Percentiles rank a stretch among this genome's conserved stretches.
Conservation (phyloP, 2,329 filamentous ascomycete species). For the Aureobasidium sp. region DNA sequence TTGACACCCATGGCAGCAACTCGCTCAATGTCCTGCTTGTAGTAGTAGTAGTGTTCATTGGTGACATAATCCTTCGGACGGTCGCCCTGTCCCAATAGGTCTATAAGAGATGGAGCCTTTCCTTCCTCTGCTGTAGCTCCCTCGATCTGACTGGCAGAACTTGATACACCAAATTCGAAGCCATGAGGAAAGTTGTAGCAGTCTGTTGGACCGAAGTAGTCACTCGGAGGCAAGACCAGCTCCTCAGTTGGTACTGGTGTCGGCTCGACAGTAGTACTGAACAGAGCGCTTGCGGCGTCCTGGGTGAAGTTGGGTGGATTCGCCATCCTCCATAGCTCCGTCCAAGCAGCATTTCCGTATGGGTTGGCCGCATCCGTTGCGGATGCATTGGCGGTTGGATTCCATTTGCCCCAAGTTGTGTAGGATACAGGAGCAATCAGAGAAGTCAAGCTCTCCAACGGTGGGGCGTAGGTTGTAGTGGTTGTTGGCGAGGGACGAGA, state of each 20-base stretch:
- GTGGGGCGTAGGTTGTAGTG: slow-evolving; percentile 29
- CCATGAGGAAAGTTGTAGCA: slow-evolving; percentile 43
- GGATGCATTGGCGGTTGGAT: slow-evolving; percentile 27
- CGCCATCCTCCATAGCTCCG: slow-evolving; percentile 27
- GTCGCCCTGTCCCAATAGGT: slow-evolving; percentile 6
- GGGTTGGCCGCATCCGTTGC: slow-evolving; percentile 24
- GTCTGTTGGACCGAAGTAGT: slow-evolving; percentile 41
- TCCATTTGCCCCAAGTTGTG: slow-evolving; percentile 36
- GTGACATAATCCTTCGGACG: slow-evolving; percentile 17
- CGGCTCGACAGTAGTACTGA: slow-evolving; percentile 40
- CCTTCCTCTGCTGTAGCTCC: slow-evolving; percentile 18
- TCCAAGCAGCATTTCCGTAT: not conserved
- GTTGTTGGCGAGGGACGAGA: slow-evolving; percentile 26
- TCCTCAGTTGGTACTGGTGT: slow-evolving; percentile 47
- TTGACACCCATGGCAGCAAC: slow-evolving; percentile 27
- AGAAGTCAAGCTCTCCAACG: slow-evolving; percentile 27
- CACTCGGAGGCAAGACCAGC: slow-evolving; percentile 45
- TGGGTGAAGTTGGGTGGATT: slow-evolving; percentile 30
- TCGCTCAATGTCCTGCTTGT: slow-evolving; percentile 38
- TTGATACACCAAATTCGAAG: slow-evolving; percentile 28
- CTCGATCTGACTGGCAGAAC: slow-evolving; percentile 20
- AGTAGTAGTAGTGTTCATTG: slow-evolving; percentile 37
- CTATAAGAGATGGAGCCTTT: slow-evolving; percentile 11
- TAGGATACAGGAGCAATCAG: slow-evolving; percentile 30
- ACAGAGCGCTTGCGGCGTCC: slow-evolving; percentile 27